Evolutionary conservation across 768 basidiomycete genomes (phyloP), one percentile per base, ranked within the genome.

Genomic region (Termitomyces sp.): DNA sequence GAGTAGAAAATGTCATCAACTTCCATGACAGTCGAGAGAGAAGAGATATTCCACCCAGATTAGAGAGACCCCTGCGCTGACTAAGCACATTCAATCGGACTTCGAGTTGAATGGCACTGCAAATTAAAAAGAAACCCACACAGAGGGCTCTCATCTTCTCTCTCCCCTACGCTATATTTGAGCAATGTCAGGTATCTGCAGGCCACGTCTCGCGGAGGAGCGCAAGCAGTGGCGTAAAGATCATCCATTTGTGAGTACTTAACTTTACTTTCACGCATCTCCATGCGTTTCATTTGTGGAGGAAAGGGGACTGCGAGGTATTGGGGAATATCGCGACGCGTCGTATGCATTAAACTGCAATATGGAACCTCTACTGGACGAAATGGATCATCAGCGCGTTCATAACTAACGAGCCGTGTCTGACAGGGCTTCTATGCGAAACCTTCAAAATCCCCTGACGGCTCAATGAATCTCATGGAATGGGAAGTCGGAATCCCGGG

Each of bases 401-500:
- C 48, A 15, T 40, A 54, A 44, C 64, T 65, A 44, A 65, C 55
- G 55, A 32, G 15, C 42, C 16, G 9, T 63, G 54, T 56, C 51
- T 66, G 58, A 15, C 70, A 99, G 96, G 96, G 96, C 66, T 99
- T 99, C 79, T 98, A 90, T 71, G 97, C 97, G 44, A 92, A 93
- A 72, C 97, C 97, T 24, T 79, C 84, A 49, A 99, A 99, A 76
- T 83, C 88, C 20, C 71, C 86, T 24, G 97, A 99, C 76, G 94
- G 96, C 18, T 90, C 94, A 2, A 89, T 98, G 87, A 96, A 98
- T 75, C 80, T 99, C 52, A 87, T 98, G 86, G 88, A 94, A 73
- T 99, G 97, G 97, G 97, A 98, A 73, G 95, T 97, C 2, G 97
- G 97, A 24, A 98, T 99, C 67, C 97, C 97, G 18, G 97, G 97